Conservation (phyloP, 495 filamentous ascomycete species). For the Neurospora sp. region DNA sequence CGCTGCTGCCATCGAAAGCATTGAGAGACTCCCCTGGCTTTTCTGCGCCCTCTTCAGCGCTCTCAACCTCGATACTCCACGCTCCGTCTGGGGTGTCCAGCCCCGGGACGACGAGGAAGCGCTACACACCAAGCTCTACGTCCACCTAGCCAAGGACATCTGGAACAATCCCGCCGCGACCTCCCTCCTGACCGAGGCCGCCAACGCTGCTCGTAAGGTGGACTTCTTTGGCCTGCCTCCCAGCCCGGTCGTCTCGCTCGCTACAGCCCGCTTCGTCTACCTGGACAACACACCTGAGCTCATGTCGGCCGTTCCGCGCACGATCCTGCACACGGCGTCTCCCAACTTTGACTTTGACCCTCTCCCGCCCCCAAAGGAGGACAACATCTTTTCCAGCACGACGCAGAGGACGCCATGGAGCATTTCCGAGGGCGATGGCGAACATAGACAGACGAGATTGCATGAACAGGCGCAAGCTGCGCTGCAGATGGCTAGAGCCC, state of each 20-base stretch:
- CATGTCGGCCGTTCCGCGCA: constrained; percentile 48
- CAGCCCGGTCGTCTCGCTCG: constrained; percentile 22
- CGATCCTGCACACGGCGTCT: constrained; percentile 32
- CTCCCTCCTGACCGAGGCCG: constrained; percentile 61
- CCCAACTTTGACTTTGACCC: constrained; percentile 59
- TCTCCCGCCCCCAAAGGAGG: constrained; percentile 44
- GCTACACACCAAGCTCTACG: constrained; percentile 69
- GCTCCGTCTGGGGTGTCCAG: constrained; percentile 68
- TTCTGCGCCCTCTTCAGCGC: constrained; percentile 67
- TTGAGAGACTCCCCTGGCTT: constrained; percentile 71
- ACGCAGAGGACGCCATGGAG: constrained; percentile 25
- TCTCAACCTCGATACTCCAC: constrained; percentile 62
- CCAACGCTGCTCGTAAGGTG: constrained; percentile 37
- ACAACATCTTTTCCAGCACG: constrained; percentile 38
- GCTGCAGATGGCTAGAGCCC: background rate
- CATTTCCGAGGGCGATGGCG: background rate
- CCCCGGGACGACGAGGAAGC: constrained; percentile 58
- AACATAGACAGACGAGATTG: background rate
- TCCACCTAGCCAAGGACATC: constrained; percentile 69
- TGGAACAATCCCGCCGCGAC: constrained; percentile 77
- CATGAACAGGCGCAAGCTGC: background rate
- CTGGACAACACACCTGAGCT: constrained; percentile 60
- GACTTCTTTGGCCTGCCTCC: constrained; percentile 38
- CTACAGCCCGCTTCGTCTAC: constrained; percentile 69
- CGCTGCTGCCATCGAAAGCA: constrained; percentile 49